Evolutionary conservation across 495 filamentous ascomycete genomes (phyloP).

Genomic region (Daldinia loculata): DNA sequence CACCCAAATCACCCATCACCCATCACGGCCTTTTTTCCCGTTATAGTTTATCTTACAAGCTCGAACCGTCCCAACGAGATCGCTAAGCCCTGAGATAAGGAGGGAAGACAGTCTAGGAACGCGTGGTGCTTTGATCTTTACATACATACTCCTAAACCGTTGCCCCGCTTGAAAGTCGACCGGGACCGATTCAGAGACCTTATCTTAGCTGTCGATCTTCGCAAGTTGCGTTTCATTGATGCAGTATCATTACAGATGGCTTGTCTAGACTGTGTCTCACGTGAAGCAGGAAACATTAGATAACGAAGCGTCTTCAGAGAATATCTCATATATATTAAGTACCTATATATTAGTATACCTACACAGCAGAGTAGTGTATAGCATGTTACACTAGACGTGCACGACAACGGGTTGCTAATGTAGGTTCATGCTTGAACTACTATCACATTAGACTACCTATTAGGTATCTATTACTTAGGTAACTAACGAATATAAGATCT

Average conservation of each 20-base stretch:
- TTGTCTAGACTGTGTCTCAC: constrained; percentile 11
- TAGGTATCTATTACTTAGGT: too few relatives aligned
- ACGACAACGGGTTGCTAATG: background rate
- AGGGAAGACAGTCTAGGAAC: background rate
- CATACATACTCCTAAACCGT: background rate
- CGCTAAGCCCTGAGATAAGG: background rate
- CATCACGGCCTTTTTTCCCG: constrained; percentile 28
- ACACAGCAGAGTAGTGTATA: constrained; percentile 6
- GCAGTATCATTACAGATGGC: constrained; percentile 17
- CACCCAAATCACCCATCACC: constrained; percentile 29
- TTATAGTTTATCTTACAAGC: constrained; percentile 28
- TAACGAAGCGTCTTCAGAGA: background rate
- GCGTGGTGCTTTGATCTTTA: background rate
- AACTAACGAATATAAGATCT: background rate
- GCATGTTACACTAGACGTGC: background rate
- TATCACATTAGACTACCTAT: too few relatives aligned
- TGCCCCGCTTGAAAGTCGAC: background rate
- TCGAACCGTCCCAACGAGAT: background rate
- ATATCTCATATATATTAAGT: background rate
- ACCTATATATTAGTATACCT: background rate
- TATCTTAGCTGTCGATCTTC: constrained; percentile 20
- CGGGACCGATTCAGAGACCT: background rate
- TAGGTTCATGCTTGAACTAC: too few relatives aligned
- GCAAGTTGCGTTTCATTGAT: constrained; percentile 23
- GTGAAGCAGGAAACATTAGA: background rate